These are phyloP conservation scores for Salix brachista DNA, from an alignment of 345 rosid genomes.

Conservation along the genomic window DNA sequence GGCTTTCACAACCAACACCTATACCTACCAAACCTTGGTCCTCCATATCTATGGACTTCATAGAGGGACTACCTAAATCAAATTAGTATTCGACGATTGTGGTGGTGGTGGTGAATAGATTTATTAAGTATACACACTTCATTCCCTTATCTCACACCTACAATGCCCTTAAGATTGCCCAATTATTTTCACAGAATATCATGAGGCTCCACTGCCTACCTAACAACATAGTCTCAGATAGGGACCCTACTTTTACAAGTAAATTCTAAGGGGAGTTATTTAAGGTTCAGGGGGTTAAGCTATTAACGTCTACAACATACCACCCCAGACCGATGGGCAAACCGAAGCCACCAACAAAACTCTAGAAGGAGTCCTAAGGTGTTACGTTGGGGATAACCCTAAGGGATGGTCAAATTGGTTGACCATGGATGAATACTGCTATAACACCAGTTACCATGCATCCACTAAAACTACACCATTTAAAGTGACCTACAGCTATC, in stretches of 20 bases:
- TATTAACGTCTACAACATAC: too few species aligned
- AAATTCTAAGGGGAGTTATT: too few species aligned
- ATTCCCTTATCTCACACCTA: not conserved
- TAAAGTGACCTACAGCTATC: too few species aligned
- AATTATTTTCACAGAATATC: not conserved
- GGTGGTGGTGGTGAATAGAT: not conserved
- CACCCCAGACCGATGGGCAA: too few species aligned
- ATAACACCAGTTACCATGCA: not conserved
- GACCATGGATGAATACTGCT: not conserved
- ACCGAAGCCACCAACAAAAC: fast-evolving
- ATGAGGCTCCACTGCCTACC: too few species aligned
- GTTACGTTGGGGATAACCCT: not conserved
- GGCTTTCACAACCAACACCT: too few species aligned
- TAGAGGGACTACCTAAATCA: not conserved
- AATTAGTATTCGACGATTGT: not conserved
- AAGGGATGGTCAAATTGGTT: not conserved
- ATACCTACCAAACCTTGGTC: too few species aligned
- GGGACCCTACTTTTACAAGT: too few species aligned
- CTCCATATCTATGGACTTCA: not conserved
- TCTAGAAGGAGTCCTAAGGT: not conserved
- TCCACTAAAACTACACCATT: too few species aligned
- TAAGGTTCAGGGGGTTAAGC: too few species aligned
- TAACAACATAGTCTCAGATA: too few species aligned
- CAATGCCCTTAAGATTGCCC: not conserved
- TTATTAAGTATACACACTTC: not conserved